Evolutionary conservation across 768 basidiomycete species (phyloP).

Genomic region (Termitomyces sp.): DNA sequence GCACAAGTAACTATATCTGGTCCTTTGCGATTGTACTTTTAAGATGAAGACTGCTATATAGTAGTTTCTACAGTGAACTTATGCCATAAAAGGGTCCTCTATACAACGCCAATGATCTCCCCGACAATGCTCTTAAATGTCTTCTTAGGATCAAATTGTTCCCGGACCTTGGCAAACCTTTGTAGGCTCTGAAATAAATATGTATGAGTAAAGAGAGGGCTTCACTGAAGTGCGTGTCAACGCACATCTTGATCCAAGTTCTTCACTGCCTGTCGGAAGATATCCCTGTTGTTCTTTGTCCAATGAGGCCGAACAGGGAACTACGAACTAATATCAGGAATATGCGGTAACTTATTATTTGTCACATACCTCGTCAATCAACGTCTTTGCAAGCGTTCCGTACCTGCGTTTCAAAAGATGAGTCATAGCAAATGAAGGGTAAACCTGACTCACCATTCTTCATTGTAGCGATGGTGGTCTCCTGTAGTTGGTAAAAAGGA

Average conservation of each 20-base stretch:
- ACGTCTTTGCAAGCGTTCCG: slow-evolving; percentile 17
- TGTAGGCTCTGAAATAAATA: slow-evolving; percentile 18
- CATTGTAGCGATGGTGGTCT: slow-evolving; percentile 29
- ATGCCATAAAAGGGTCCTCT: not conserved
- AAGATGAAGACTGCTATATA: too few species aligned
- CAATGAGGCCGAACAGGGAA: slow-evolving; percentile 32
- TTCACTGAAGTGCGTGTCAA: not conserved
- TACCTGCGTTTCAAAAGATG: slow-evolving; percentile 9
- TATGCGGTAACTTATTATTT: not conserved
- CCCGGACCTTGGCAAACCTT: slow-evolving; percentile 26
- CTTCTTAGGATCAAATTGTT: slow-evolving; percentile 27
- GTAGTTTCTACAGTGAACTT: too few species aligned
- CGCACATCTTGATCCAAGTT: slow-evolving; percentile 28
- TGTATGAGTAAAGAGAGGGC: not conserved
- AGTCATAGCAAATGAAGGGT: not conserved
- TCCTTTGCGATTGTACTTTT: too few species aligned
- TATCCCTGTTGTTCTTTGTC: slow-evolving; percentile 29
- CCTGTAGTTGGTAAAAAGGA: slow-evolving; percentile 27
- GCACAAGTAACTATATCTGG: not conserved
- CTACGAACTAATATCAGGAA: slow-evolving; percentile 11
- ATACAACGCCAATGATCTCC: slow-evolving; percentile 31
- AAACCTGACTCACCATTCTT: slow-evolving; percentile 22
- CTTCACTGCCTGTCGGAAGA: slow-evolving; percentile 24
- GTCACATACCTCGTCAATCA: slow-evolving; percentile 25
- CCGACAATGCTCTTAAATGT: slow-evolving; percentile 30